Base-by-base conservation (phyloP, 768 basidiomycete genomes). In the Panellus pusillus region DNA sequence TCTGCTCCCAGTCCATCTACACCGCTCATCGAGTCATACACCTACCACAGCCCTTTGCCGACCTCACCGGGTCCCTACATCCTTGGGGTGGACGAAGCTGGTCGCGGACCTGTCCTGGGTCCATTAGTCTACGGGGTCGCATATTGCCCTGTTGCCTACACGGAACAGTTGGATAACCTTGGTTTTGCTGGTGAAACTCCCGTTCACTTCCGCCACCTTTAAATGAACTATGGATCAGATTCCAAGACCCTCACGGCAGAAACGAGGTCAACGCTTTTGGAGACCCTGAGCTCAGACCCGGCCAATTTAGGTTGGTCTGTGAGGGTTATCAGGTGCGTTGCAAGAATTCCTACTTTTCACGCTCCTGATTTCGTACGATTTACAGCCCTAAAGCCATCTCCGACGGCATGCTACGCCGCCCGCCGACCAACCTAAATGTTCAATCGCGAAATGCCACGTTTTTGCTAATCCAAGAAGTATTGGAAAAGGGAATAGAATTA, bases 21-120 rank as follows among this genome's bases (percentile, higher is more conserved):
- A 0, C 81, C 87, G 0, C 75, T 91, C 29, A 76, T 73, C 6
- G 75, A 80, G 9, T 91, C 91, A 0, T 93, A 93, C 65, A 86
- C 89, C 0, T 84, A 89, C 65, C 88, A 91, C 66, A 89, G 89
- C 0, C 78, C 83, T 1, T 79, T 68, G 0, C 91, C 91, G 2
- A 86, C 85, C 0, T 79, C 83, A 1, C 52, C 69, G 1, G 91
- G 91, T 0, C 88, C 89, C 0, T 97, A 95, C 73, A 91, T 98
- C 44, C 86, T 99, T 45, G 97, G 97, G 19, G 94, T 99, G n/a
- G 97, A 99, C 69, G 97, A 99, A 68, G 97, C 97, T 0, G 97
- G 97, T 0, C 79, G 97, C 50, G 97, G 97, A 0, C 97, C 96
- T 18, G 96, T 96, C 1, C 75, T 99, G 0, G 96, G 95, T 1